Base-by-base conservation (phyloP, 2,329 filamentous ascomycete genomes). In the Nemania bipapillata region DNA sequence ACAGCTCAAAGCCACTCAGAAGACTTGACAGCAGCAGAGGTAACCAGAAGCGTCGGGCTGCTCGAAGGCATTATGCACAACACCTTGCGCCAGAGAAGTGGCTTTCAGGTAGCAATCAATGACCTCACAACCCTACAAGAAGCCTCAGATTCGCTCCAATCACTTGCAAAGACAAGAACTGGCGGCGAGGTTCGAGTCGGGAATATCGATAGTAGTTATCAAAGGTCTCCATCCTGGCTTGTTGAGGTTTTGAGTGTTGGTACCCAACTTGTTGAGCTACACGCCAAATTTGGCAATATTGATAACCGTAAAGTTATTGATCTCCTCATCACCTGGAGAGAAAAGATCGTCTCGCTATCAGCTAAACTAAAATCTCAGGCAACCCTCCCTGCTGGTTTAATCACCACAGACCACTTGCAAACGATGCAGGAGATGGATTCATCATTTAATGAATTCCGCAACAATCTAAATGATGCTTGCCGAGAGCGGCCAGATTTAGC, bases 11-110 rank as follows among this genome's bases (percentile, higher is more conserved):
- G 93, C 58, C 93, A 97, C 79, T 93, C 92, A 0, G 90, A 92
- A 42, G 96, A 99, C 72, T 82, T 99, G 45, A 97, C 91, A 52
- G 86, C 89, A 49, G 90, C 92, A 8, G 93, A 97, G 74, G 87
- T 96, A 7, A 86, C 87, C 49, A 87, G 94, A 76, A 94, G 93
- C 77, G 86, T 92, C 56, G 93, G 93, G 0, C 92, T 92, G 72
- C 83, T 97, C n/a, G 96, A 99, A 78, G 93, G 94, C 28, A 85
- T 97, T 67, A 83, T 98, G 32, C 86, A 90, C 67, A 81, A 89
- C n/a, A 78, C 87, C 0, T 76, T 92, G 12, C 80, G 82, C 3
- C 92, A 94, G 77, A 85, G 91, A 66, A 79, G 78, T 54, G 79
- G 81, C 5, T 80, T 91, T 37, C 80, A 83, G 49, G 72, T 79